phyloP scores from a whole-genome alignment of 2,329 filamentous ascomycete genomes.

The Botrytis tulipae region DNA sequence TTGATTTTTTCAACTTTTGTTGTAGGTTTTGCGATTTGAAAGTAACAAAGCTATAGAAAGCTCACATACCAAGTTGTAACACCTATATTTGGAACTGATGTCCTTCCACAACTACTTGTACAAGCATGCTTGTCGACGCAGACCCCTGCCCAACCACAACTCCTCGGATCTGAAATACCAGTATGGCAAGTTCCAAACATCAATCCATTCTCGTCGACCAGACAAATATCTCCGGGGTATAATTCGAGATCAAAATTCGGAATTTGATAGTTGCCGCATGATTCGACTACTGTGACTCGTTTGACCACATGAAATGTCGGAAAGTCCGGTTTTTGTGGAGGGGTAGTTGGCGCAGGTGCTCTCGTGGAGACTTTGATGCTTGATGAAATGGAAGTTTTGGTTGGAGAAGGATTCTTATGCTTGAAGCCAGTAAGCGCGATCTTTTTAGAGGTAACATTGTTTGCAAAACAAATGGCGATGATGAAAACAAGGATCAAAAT shows the following conservation, averaged over 20 bases:
- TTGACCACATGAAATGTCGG: not conserved
- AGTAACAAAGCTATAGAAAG: not conserved
- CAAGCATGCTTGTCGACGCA: not conserved
- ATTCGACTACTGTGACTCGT: not conserved
- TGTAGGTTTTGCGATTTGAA: not conserved
- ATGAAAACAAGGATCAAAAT: not conserved
- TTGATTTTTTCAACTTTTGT: not conserved
- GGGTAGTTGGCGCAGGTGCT: not conserved
- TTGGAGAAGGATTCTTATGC: not conserved
- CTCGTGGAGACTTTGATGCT: not conserved
- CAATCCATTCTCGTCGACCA: constrained; percentile 6
- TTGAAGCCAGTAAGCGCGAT: not conserved
- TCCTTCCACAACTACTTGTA: constrained; percentile 9
- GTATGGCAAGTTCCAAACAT: not conserved
- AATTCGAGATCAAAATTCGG: not conserved
- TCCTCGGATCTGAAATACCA: not conserved
- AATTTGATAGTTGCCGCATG: constrained; percentile 2
- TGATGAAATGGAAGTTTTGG: not conserved
- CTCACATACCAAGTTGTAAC: constrained; percentile 10
- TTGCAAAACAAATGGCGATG: not conserved
- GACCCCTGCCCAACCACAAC: constrained; percentile 6
- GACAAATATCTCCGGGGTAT: not conserved
- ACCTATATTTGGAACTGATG: constrained; percentile 2
- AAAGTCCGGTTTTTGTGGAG: not conserved
- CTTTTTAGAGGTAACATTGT: not conserved